Conservation (phyloP, 768 basidiomycete species). For the Boletus reticuloceps region DNA sequence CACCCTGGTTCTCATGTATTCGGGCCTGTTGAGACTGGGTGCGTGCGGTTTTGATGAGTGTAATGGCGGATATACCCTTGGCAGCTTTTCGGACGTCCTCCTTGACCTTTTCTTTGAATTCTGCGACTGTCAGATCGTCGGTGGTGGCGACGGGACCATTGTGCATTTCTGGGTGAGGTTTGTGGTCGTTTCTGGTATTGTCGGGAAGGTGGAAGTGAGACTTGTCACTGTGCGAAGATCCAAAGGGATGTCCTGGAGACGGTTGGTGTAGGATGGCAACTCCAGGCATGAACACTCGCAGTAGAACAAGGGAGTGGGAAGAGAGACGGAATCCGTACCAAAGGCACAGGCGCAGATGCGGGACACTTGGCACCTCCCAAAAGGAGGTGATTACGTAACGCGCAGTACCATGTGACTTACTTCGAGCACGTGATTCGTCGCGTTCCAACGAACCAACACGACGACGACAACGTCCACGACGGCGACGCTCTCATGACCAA, state of each 20-base stretch:
- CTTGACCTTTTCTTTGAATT: constrained; percentile 48
- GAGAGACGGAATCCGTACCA: not conserved
- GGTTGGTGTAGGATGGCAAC: constrained; percentile 41
- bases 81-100: constrained; percentile 48
- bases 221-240: constrained; percentile 32
- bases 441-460: constrained; percentile 18
- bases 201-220: constrained; percentile 11
- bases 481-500: constrained; percentile 15
- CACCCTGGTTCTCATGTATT: constrained; percentile 51
- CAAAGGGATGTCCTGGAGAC: constrained; percentile 27
- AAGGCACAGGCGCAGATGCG: constrained; percentile 13
- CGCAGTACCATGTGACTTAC: constrained; percentile 18
- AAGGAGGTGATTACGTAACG: constrained; percentile 23
- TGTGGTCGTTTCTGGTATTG: constrained; percentile 16
- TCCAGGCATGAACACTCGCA: constrained; percentile 39
- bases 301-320: not conserved
- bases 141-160: constrained; percentile 31
- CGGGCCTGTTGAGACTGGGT: constrained; percentile 53
- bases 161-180: constrained; percentile 34
- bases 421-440: constrained; percentile 26
- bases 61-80: constrained; percentile 55
- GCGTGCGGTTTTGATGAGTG: constrained; percentile 63
- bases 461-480: constrained; percentile 16
- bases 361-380: not conserved
- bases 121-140: constrained; percentile 39